Evolutionary conservation across 2,329 filamentous ascomycete species (phyloP), one percentile per base, ranked within the genome.

Genomic region (Colletotrichum viniferum): DNA sequence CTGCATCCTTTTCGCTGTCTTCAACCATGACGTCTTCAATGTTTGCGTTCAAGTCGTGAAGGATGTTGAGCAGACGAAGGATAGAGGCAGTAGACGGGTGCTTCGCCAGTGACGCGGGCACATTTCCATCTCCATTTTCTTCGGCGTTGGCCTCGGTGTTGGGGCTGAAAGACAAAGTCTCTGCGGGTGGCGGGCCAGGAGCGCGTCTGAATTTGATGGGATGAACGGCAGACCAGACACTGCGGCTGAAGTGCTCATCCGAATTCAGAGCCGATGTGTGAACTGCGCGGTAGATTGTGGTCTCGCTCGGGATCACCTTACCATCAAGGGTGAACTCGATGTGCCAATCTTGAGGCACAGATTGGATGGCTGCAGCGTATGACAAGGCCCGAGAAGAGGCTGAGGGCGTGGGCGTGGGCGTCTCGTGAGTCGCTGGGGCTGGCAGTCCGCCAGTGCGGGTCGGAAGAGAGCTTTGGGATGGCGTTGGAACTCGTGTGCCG

Each of bases 231-330:
- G 95, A 96, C 96, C 96, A 99, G 14, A 98, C 93, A 77, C 94
- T 96, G 61, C 95, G 92, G 74, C 90, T 91, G 12, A 91, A 86
- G 13, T 93, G 88, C 72, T 97, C 95, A 24, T 94, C 91, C 13
- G 83, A 81, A 71, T 82, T 85, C 63, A 85, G 79, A 1, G 85
- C 81, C 8, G 86, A 86, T 81, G 92, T 94, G 81, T 98, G 95
- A 10, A 98, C 95, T 36, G 97, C 97, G 63, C 96, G 94, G 81
- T 98, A 99, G 71, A 99, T 96, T 0, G 97, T 99, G 1, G 95
- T 98, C 80, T 98, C 96, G 79, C 96, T 97, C 0, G 94, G 89
- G 74, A 99, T 94, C 2, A 94, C 90, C 82, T 96, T 95, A 69
- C 91, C 94, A 77, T 97, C 94, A 65, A 98, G 90, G 78, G 92